phyloP scores from a whole-genome alignment of 2,329 filamentous ascomycete genomes.

The Curvularia sp. region DNA sequence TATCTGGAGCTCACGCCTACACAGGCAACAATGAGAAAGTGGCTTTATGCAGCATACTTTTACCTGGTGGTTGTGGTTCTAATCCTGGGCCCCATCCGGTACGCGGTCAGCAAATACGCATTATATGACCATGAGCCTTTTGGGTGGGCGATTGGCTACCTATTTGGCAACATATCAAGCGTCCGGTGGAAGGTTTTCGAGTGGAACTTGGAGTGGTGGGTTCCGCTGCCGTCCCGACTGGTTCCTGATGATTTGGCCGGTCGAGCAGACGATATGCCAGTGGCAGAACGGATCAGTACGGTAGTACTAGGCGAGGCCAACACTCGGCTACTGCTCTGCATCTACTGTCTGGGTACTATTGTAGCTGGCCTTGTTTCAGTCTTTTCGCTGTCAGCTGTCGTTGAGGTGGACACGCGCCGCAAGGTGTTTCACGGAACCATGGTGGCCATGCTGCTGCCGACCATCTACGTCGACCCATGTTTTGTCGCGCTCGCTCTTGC shows the following conservation, averaged over 20 bases:
- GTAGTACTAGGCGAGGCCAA: constrained; percentile 75
- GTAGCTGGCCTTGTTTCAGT: constrained; percentile 75
- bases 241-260: constrained; percentile 23
- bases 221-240: constrained; percentile 67
- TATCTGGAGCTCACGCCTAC: constrained; percentile 81
- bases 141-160: constrained; percentile 89
- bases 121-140: constrained; percentile 79
- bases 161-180: constrained; percentile 77
- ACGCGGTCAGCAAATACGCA: constrained; percentile 71
- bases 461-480: constrained; percentile 83
- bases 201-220: constrained; percentile 75
- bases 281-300: constrained; percentile 69
- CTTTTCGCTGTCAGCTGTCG: constrained; percentile 74
- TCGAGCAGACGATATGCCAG: constrained; percentile 17
- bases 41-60: constrained; percentile 81
- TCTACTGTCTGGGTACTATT: constrained; percentile 76
- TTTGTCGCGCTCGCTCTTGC: constrained; percentile 82
- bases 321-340: constrained; percentile 76
- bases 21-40: constrained; percentile 79
- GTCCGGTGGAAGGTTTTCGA: constrained; percentile 76
- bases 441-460: constrained; percentile 92
- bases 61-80: constrained; percentile 72
- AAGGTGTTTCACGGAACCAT: constrained; percentile 99
- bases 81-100: constrained; percentile 74
- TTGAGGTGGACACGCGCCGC: constrained; percentile 91